Evolutionary conservation across 73 alveolate species (phyloP).

Genomic region (Paramecium pentaurelia): DNA sequence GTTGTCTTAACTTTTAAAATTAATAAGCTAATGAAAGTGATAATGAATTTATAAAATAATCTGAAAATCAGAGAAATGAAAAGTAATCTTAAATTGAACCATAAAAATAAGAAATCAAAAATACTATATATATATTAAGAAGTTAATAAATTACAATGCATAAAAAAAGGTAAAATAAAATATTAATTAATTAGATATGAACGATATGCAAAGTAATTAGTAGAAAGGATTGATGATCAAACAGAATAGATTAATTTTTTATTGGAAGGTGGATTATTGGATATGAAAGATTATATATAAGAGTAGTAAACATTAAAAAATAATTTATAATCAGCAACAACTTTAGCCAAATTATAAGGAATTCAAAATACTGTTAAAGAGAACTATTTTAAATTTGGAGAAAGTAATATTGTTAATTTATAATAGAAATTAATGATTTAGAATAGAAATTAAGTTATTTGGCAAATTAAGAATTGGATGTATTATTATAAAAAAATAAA

Average conservation of each 20-base stretch:
- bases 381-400: slow-evolving; percentile 57
- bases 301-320: slow-evolving; percentile 2
- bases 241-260: slow-evolving; percentile 55
- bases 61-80: slow-evolving; percentile 6
- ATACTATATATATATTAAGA: slow-evolving; percentile 12
- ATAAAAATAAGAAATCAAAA: slow-evolving; percentile 30
- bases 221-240: slow-evolving; percentile 50
- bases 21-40: slow-evolving; percentile 15
- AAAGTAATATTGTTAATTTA: background rate
- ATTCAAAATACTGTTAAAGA: slow-evolving; percentile 57
- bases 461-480: slow-evolving; percentile 45
- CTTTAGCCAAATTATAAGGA: slow-evolving; percentile 56
- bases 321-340: slow-evolving; percentile 31
- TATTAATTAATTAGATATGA: slow-evolving; percentile 10
- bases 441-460: slow-evolving; percentile 43
- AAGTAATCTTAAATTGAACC: slow-evolving; percentile 7
- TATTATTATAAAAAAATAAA: slow-evolving; percentile 14
- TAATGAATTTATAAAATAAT: slow-evolving; percentile 2
- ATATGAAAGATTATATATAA: slow-evolving; percentile 43
- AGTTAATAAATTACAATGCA: slow-evolving; percentile 49
- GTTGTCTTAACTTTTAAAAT: background rate
- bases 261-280: slow-evolving; percentile 52
- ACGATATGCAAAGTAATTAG: slow-evolving; percentile 54
- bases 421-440: slow-evolving; percentile 45
- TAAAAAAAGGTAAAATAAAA: background rate